Evolutionary conservation across 495 filamentous ascomycete species (phyloP), one percentile per base, ranked within the genome.

Genomic region (Penicillium lividum): DNA sequence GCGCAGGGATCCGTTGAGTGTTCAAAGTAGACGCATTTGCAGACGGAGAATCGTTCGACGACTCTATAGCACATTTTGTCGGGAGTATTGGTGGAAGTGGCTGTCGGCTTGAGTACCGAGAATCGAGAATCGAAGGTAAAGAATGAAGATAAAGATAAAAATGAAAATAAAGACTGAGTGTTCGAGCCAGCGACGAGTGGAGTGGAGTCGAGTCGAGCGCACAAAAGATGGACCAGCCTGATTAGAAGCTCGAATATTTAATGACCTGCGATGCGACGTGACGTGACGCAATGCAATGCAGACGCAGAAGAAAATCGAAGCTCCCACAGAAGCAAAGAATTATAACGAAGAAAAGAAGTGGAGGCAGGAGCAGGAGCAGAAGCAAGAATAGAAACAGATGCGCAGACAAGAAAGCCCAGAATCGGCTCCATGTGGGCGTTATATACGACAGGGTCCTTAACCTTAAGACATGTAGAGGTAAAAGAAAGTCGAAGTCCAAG

Each of bases 11-110:
- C 90, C 58, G 91, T 78, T 16, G 86, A 83, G 71, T 93, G 90
- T 54, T 85, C 79, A 77, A 89, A 89, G 77, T 93, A 93, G 62
- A 91, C 77, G 69, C 90, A 93, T 58, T 83, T 80, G 82, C 90
- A 93, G 56, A 85, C 90, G 4, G 90, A 85, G 73, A 88, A 93
- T 46, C 85, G 85, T 65, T 92, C 89, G 65, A 89, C 75, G 54
- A 92, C 68, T 70, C 87, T 80, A 64, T 86, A 85, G 67, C 89
- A 92, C 89, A 92, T 92, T 57, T 40, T 80, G 69, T 40, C 16
- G 13, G 53, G 31, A 8, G 34, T 28, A 15, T 36, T 34, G 9
- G 27, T 36, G 22, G 34, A 2, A 43, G 5, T 52, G 28, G 3
- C 2, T 36, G 6, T 40, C 40, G 3, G 22, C 1, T 44, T 18